Base-by-base conservation (phyloP, 192 early-diverging fungal species). In the Thoreauomyces humboldtii region DNA sequence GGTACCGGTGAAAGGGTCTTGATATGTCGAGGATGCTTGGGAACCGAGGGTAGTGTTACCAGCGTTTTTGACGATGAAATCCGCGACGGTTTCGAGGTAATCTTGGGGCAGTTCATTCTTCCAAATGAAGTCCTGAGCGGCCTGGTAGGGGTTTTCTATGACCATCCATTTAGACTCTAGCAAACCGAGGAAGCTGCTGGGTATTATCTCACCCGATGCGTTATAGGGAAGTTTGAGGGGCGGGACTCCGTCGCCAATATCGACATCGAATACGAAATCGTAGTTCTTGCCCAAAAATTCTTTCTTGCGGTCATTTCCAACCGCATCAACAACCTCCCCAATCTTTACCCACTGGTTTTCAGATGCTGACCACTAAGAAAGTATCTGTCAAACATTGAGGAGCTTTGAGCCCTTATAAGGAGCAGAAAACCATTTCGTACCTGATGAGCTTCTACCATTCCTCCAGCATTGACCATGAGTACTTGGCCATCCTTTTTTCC, bases 181-280 rank as follows among this genome's bases (percentile, higher is more conserved):
- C 33, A 37, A 15, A 14, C 17, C 9, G 9, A 9, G 38, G 11
- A 41, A 41, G 38, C 9, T 41, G n/a, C 11, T 41, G 11, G 2
- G 33, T 36, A 12, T 57, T 33, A 15, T 37, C 45, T 12, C 36
- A 91, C 89, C 82, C 0, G 85, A 79, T 0, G 81, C 79, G 74
- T 99, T 98, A 74, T 89, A 99, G 28, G 96, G 98, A 12, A 99
- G 80, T 70, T 98, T 96, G 6, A 98, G 73, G 15, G 88, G 83
- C 27, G 89, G 89, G 1, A 70, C 75, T 7, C 89, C 91, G 29
- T 89, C 91, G 29, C 87, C 86, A 33, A 98, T 85, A 64, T 98
- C 96, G 22, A 99, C 91, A 67, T 96, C 94, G 80, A 99, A 99
- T 29, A 99, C 91, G 71, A 91, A 95, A 75, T 99, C 97, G 71